Base-by-base conservation (phyloP, 768 basidiomycete genomes). In the Boletus edulis region DNA sequence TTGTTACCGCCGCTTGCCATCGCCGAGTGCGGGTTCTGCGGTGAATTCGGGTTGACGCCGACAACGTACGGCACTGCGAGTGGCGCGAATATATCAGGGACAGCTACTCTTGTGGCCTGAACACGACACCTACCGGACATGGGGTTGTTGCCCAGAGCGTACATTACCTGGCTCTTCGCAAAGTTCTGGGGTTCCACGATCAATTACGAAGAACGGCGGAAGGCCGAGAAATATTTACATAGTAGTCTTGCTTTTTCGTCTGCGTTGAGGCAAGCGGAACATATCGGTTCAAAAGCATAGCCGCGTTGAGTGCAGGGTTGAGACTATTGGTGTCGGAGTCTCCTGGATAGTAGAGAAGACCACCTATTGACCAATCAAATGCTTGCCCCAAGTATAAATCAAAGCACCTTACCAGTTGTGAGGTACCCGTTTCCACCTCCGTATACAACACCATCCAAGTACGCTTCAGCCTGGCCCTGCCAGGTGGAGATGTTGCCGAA, bases 1-100 rank as follows among this genome's bases (percentile, higher is more conserved):
- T 92, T 81, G 52, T 79, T 77, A 2, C 91, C 93, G 31, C 94
- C 94, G 54, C 87, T 88, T 3, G 95, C 89, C 74, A 89, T 79
- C 2, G 93, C 94, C 6, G 89, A 91, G 66, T 96, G 94, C 1
- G 94, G 94, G 68, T 96, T 97, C 45, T 79, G 72, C 0, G 94
- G 94, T 13, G 95, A 89, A 67, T 96, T 95, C 1, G 94, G 91
- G 71, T 96, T 92, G 46, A 79, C 75, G 38, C 95, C 94, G 22
- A 97, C 93, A 46, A 97, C 72, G 68, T 97, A 98, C 11, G 63
- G 62, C 24, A 41, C 58, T 61, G n/a, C 2, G 15, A 45, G 37
- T 27, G 29, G 24, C n/a, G 15, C 10, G 37, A 37, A 49, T 17
- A 31, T 22, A 45, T 56, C 35, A 62, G 42, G 20, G 29, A 40